Evolutionary conservation across 2,329 filamentous ascomycete species (phyloP), one percentile per base, ranked within the genome.

Genomic region (Sarocladium kiliense): DNA sequence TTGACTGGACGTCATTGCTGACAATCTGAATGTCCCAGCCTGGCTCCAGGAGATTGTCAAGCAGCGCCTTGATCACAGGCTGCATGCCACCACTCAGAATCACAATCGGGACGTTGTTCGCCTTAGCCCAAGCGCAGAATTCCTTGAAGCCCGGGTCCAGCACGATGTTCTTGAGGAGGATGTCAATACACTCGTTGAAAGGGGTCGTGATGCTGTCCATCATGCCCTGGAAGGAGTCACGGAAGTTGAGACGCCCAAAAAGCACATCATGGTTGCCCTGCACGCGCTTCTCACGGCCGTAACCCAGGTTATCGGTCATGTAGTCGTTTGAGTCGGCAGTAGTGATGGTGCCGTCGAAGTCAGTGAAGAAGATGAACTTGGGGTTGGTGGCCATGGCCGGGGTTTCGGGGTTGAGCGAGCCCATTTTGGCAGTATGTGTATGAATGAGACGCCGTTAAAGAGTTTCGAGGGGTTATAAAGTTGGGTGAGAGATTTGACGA

Each of bases 301-400:
- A 96, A 59, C 94, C 94, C 58, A 97, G 81, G 73, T 89, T 94
- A 76, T 97, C 94, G 56, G 92, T 97, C 84, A 93, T 77, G 71
- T 72, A 82, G 72, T 84, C 82, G 68, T 86, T 87, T 68, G 77
- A 81, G 72, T 86, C 84, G 65, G 81, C 76, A 55, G 78, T 80
- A 50, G 93, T 97, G 69, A 97, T 93, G 54, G 92, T 97, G 66
- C 94, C 94, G 73, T 99, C 94, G 69, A 97, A 97, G 75, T 99
- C 94, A 63, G 92, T 96, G 78, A 97, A 97, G 82, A 99, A 97
- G 77, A 99, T 92, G 77, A 90, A 89, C 74, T 91, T 88, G 53
- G 92, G 92, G 69, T 88, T 85, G 56, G 78, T 84, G 64, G 76
- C 76, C 69, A 86, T 74, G 44, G 83, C 83, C 55, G 82, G 82